Conservation (phyloP, 2,329 filamentous ascomycete species). For the Macrophomina phaseolina region DNA sequence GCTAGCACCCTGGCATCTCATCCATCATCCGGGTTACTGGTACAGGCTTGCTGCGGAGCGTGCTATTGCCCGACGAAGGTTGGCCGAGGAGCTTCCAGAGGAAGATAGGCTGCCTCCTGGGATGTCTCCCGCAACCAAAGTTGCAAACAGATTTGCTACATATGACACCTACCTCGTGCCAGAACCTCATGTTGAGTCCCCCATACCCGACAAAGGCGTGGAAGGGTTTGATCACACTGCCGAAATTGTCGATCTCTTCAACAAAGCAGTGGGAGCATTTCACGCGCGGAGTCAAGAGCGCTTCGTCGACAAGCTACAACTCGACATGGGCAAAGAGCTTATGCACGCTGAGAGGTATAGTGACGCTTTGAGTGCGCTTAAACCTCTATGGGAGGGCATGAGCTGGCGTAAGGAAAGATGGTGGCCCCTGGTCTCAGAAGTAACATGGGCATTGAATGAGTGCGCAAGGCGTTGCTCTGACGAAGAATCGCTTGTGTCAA, state of each 20-base stretch:
- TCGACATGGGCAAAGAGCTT: slow-evolving; percentile 62
- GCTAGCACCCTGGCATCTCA: slow-evolving; percentile 62
- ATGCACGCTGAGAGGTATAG: slow-evolving; percentile 56
- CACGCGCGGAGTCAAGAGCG: slow-evolving; percentile 58
- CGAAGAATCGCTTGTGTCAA: slow-evolving; percentile 55
- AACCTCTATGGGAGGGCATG: slow-evolving; percentile 60
- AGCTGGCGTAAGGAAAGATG: slow-evolving; percentile 67
- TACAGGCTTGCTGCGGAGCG: slow-evolving; percentile 59
- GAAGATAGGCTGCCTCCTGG: slow-evolving; percentile 63
- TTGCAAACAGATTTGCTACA: slow-evolving; percentile 57
- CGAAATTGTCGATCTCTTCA: slow-evolving; percentile 56
- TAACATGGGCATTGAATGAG: slow-evolving; percentile 60
- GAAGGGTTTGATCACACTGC: slow-evolving; percentile 57
- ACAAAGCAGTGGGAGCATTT: slow-evolving; percentile 58
- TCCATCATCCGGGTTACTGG: slow-evolving; percentile 70
- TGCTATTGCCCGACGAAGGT: slow-evolving; percentile 54
- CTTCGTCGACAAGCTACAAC: slow-evolving; percentile 59
- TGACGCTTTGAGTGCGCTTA: slow-evolving; percentile 58
- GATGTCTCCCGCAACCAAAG: slow-evolving; percentile 61
- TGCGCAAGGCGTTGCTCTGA: slow-evolving; percentile 56
- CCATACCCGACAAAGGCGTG: slow-evolving; percentile 46
- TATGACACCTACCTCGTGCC: slow-evolving; percentile 68
- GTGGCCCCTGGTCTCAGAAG: slow-evolving; percentile 61
- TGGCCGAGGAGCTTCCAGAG: slow-evolving; percentile 62
- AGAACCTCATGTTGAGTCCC: slow-evolving; percentile 62